Evolutionary conservation across 495 filamentous ascomycete species (phyloP).

Genomic region (Annulohypoxylon bovei): DNA sequence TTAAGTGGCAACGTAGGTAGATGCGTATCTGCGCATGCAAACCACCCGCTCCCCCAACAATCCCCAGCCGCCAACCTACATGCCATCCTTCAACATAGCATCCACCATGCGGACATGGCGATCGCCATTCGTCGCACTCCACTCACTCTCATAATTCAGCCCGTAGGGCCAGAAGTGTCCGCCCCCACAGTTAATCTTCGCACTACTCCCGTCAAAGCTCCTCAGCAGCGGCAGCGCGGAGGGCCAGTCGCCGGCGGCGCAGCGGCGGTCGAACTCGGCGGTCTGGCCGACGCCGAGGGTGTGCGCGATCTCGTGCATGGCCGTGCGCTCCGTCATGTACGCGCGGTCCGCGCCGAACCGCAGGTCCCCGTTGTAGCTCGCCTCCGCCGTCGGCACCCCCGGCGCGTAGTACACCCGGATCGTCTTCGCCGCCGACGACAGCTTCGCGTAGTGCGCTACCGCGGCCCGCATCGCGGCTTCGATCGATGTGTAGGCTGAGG

Average conservation of each 20-base stretch:
- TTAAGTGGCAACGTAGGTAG: too few relatives aligned
- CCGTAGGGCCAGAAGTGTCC: constrained; percentile 58
- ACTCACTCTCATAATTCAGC: constrained; percentile 55
- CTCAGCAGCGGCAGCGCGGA: constrained; percentile 48
- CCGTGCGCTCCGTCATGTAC: constrained; percentile 59
- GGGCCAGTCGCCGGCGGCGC: constrained; percentile 52
- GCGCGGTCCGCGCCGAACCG: constrained; percentile 54
- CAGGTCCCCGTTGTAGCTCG: constrained; percentile 55
- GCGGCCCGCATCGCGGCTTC: constrained; percentile 50
- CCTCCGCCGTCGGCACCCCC: constrained; percentile 54
- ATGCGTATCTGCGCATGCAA: too few relatives aligned
- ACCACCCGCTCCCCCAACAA: neutral
- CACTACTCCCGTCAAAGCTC: constrained; percentile 50
- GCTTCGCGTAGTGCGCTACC: constrained; percentile 49
- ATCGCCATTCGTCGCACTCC: constrained; percentile 53
- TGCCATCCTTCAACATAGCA: constrained; percentile 44
- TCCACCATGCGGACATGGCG: constrained; percentile 52
- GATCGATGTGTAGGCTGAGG: constrained; percentile 52
- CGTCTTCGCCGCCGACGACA: constrained; percentile 47
- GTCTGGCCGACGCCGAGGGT: constrained; percentile 57
- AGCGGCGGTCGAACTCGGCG: constrained; percentile 48
- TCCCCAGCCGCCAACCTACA: neutral
- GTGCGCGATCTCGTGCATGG: constrained; percentile 58
- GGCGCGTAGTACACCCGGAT: constrained; percentile 52
- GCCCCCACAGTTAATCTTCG: constrained; percentile 57